Evolutionary conservation across 2,329 filamentous ascomycete genomes (phyloP).

Genomic region (Arthroderma uncinatum): DNA sequence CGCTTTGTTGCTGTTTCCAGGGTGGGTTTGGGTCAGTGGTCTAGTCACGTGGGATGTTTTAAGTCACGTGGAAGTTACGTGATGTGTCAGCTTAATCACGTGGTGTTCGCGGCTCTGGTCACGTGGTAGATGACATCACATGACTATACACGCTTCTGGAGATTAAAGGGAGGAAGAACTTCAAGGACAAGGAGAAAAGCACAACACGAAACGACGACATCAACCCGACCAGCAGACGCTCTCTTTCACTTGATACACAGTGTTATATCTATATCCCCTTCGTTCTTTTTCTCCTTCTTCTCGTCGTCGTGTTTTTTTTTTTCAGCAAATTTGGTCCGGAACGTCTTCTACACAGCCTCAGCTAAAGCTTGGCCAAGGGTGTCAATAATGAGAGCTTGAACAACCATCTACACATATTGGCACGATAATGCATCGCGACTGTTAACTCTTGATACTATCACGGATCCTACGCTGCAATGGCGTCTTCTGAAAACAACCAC

Average conservation of each 20-base stretch:
- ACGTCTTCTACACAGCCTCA: no score
- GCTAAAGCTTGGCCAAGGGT: no score
- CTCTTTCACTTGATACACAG: no score
- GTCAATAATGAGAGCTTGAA: not conserved
- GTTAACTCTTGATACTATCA: not conserved
- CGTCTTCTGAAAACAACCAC: slow-evolving; percentile 1
- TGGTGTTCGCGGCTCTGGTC: no score
- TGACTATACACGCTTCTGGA: not conserved
- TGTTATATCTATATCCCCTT: not conserved
- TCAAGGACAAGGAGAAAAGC: no score
- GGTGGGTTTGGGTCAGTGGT: not conserved
- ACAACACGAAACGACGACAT: no score
- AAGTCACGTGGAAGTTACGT: no score
- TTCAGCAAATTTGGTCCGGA: no score
- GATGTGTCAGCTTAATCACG: no score
- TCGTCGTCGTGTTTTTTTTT: no score
- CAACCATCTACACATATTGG: not conserved
- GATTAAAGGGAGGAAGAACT: not conserved
- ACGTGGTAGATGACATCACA: not conserved
- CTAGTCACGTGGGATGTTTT: no score
- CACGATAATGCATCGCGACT: not conserved
- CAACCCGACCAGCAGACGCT: no score
- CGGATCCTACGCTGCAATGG: slow-evolving; percentile 8
- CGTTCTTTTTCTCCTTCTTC: not conserved
- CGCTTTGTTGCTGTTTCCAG: not conserved